Percentiles rank a stretch among this genome's conserved stretches.
phyloP scores from a whole-genome alignment of 108 stramenopile species.

The Cyclotella choctawhatcheeana region DNA sequence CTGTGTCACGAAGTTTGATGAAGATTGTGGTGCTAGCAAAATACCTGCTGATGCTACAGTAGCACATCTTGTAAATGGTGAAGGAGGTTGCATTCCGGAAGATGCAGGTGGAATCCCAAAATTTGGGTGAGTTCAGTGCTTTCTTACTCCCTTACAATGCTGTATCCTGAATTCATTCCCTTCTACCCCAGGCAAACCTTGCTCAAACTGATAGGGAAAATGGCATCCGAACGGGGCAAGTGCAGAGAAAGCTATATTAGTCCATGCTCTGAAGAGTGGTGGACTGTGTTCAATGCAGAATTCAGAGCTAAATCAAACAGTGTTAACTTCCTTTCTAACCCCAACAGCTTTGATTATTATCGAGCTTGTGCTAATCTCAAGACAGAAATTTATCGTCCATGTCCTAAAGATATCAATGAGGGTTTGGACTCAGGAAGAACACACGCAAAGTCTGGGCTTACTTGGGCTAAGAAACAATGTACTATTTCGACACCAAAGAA shows the following conservation, averaged over 20 bases:
- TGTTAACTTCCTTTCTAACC: neutral
- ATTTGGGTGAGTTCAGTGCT: neutral
- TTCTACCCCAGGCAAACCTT: neutral
- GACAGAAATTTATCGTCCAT: constrained; percentile 3
- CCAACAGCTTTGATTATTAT: constrained; percentile 6
- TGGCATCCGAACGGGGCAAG: neutral
- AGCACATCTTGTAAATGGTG: constrained; percentile 4
- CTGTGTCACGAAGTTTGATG: constrained; percentile 12
- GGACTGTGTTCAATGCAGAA: constrained; percentile 10
- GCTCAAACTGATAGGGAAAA: neutral
- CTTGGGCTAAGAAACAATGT: neutral
- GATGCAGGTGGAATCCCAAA: constrained; percentile 11
- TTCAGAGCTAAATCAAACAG: constrained; percentile 14
- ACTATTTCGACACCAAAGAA: constrained; percentile 1
- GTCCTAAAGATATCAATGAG: constrained; percentile 1
- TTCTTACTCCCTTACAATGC: neutral
- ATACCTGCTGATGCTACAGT: constrained; percentile 4
- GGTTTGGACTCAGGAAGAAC: neutral
- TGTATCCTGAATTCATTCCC: no score
- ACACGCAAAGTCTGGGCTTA: constrained; percentile 8
- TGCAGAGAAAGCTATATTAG: neutral
- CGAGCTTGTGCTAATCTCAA: neutral
- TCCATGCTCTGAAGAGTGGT: constrained; percentile 14
- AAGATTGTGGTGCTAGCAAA: neutral
- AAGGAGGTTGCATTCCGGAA: constrained; percentile 11